Evolutionary conservation across 1,139 yeast genomes (phyloP), one percentile per base, ranked within the genome.

Genomic region (Arxiozyma heterogenica): DNA sequence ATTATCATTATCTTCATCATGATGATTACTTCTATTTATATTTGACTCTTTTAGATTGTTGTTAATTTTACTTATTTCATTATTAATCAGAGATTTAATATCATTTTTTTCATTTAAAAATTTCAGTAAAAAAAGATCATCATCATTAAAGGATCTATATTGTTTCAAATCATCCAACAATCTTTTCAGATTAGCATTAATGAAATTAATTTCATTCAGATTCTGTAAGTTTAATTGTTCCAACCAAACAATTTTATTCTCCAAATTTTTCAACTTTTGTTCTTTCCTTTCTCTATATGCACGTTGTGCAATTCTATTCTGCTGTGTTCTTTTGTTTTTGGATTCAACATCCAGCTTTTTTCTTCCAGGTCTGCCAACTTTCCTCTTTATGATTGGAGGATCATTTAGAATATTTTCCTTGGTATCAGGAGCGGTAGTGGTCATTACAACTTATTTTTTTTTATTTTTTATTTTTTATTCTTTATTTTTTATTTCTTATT

Each of bases 211-310:
- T 66, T 90, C 96, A 30, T 86, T 76, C 58, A 75, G 75, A 55
- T 85, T 79, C 63, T 77, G 75, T 54, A 81, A 73, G 59, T 84
- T 84, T 61, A 84, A 86, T 58, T 79, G 79, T 70, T 91, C 96
- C 60, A 91, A 76, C 57, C 73, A 71, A 55, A 76, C 71, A 21
- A 91, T 95, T 61, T 86, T 83, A 54, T 83, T 84, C 67, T 91
- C 97, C 57, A 93, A 76, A 58, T 90, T 96, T 65, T 83, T 80
- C 83, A 93, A 79, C 65, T 86, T 89, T 54, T 78, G 78, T 69
- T 93, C 98, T 70, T 93, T 93, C 59, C 98, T 80, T 70, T 93
- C 98, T 57, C 98, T 77, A 71, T 90, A 93, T 11, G 98, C 98
- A 55, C 98, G 77, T 71, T 93, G 98, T 22, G 98, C 98, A 8